A percentile compares a stretch with the other conserved stretches of the same genome.
These are phyloP conservation scores for Heimioporus sp. DNA, from an alignment of 768 basidiomycete genomes.

Conservation along the genomic window DNA sequence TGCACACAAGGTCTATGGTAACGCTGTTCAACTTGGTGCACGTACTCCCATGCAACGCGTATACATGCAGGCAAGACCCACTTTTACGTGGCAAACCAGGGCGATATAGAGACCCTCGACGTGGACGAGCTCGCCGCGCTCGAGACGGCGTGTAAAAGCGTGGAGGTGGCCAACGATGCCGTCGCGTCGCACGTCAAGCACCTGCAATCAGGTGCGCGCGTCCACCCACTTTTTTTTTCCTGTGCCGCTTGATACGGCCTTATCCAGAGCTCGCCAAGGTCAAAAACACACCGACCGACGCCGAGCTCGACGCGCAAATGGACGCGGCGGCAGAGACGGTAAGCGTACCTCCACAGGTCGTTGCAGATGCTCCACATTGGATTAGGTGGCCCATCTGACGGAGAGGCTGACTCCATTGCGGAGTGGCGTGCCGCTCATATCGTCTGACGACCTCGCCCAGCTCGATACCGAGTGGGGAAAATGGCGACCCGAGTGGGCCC, in stretches of 20 bases:
- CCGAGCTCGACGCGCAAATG: slow-evolving; percentile 58
- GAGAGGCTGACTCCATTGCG: too few relatives aligned
- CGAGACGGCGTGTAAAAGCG: slow-evolving; percentile 52
- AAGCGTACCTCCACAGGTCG: slow-evolving; percentile 11
- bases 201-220: slow-evolving; percentile 25
- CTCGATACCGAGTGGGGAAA: slow-evolving; percentile 72
- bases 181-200: slow-evolving; percentile 51
- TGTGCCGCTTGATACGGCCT: too few relatives aligned
- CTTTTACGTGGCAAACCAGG: slow-evolving; percentile 86
- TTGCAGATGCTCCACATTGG: too few relatives aligned
- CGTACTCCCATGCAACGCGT: not conserved
- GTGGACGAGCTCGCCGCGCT: slow-evolving; percentile 58
- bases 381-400: too few relatives aligned
- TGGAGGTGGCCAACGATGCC: slow-evolving; percentile 59
- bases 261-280: slow-evolving; percentile 33
- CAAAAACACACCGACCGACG: slow-evolving; percentile 62
- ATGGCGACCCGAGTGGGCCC: slow-evolving; percentile 82
- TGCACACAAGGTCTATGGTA: slow-evolving; percentile 82
- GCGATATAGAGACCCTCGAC: slow-evolving; percentile 62
- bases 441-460: slow-evolving; percentile 63
- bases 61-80: slow-evolving; percentile 66
- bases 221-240: too few relatives aligned
- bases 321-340: slow-evolving; percentile 54
- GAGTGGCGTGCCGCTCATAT: slow-evolving; percentile 59
- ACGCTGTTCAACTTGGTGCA: not conserved